Conservation (phyloP, 2,329 filamentous ascomycete genomes). For the Ophiostoma quercus region DNA sequence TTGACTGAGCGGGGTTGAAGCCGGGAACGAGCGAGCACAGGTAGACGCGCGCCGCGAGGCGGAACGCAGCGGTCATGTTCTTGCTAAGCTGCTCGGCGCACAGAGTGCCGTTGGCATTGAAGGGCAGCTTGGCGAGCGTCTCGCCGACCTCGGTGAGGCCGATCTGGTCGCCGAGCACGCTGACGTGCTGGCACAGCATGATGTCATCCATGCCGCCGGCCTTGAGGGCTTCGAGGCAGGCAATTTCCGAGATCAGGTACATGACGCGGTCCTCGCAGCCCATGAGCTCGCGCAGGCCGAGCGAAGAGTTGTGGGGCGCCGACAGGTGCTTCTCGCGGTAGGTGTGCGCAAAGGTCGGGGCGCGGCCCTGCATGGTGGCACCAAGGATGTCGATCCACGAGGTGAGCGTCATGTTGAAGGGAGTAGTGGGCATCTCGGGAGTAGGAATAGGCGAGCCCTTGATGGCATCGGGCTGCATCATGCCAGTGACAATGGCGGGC, state of each 20-base stretch:
- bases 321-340: conserved; percentile 92
- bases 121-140: conserved; percentile 54
- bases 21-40: conserved; percentile 93
- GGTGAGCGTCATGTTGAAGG: conserved; percentile 91
- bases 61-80: conserved; percentile 88
- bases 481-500: conserved; percentile 54
- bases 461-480: conserved; percentile 29
- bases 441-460: not conserved
- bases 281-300: conserved; percentile 87
- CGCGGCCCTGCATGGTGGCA: conserved; percentile 80
- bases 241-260: conserved; percentile 97
- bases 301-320: conserved; percentile 49
- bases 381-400: conserved; percentile 97
- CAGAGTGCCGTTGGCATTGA: conserved; percentile 66
- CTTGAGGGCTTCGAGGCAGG: conserved; percentile 88
- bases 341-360: conserved; percentile 86
- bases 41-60: conserved; percentile 88
- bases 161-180: conserved; percentile 80
- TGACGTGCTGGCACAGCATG: conserved; percentile 81
- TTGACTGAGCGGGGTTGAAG: conserved; percentile 68
- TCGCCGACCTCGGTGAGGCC: conserved; percentile 68
- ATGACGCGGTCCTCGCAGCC: conserved; percentile 95
- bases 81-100: conserved; percentile 76
- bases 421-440: conserved; percentile 33
- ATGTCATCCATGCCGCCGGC: conserved; percentile 77